Conservation (phyloP, 169 alveolate species). For the Theileria parva region DNA sequence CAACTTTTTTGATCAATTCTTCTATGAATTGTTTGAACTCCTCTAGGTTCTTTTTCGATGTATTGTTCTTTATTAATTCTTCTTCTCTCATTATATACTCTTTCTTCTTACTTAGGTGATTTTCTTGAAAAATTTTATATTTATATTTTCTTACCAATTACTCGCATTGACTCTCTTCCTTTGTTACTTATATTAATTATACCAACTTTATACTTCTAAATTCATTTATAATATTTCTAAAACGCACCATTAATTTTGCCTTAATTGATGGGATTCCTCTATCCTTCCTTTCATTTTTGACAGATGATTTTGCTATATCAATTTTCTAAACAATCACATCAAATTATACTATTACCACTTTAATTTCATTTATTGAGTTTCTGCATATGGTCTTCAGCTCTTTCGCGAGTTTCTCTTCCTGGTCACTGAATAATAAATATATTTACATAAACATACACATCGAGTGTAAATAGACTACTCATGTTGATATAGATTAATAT, state of each 20-base stretch:
- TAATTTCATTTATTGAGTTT: slow-evolving; percentile 38
- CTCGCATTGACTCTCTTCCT: slow-evolving; percentile 29
- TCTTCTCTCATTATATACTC: slow-evolving; percentile 39
- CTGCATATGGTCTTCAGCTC: slow-evolving; percentile 40
- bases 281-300: slow-evolving; percentile 10
- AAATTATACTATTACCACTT: slow-evolving; percentile 15
- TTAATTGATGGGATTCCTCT: slow-evolving; percentile 36
- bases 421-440: slow-evolving; percentile 17
- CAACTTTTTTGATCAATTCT: slow-evolving; percentile 44
- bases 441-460: slow-evolving; percentile 17
- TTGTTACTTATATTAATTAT: slow-evolving; percentile 30
- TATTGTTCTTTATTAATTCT: slow-evolving; percentile 6
- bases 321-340: neutral
- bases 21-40: slow-evolving; percentile 41
- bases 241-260: slow-evolving; percentile 41
- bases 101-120: slow-evolving; percentile 14
- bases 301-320: slow-evolving; percentile 28
- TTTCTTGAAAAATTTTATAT: neutral
- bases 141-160: slow-evolving; percentile 18
- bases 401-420: slow-evolving; percentile 32
- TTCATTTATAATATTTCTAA: neutral
- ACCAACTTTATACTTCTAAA: slow-evolving; percentile 43
- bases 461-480: neutral
- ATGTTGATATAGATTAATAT: neutral
- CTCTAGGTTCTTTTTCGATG: slow-evolving; percentile 40